Base-by-base conservation (phyloP, 768 basidiomycete species). In the Boletus fagicola region DNA sequence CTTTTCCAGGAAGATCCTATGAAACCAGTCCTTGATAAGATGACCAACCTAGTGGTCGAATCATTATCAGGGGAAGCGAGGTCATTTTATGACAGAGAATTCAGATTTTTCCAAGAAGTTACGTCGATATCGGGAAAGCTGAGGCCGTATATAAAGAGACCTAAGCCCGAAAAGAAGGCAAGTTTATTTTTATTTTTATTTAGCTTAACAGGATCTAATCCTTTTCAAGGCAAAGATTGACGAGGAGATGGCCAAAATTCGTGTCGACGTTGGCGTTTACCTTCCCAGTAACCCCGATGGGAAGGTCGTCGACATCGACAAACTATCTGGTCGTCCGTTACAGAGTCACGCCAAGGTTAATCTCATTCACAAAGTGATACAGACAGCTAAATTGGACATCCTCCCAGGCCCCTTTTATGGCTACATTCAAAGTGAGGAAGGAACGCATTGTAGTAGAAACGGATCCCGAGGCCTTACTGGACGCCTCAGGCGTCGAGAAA, bases 121-220 rank as follows among this genome's bases (percentile, higher is more conserved):
- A 98, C 97, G 6, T 96, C 94, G 5, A 98, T 99, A 60, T 98
- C 97, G 1, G 95, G 95, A 45, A 99, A 97, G 75, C 76, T 99
- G 62, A 95, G 95, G 74, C 94, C 96, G 0, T 98, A 78, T 68
- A 97, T 99, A 74, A 98, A 95, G 77, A 91, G 86, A 76, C 82
- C 88, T 0, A 99, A 98, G 66, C 83, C 89, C 0, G 97, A 98
- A 76, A 99, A 99, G 77, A 99, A 99, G 84, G 95, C 84, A 43
- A 18, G 30, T 24, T 44, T 36, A 0, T n/a, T 6, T 9, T 33
- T 49, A 13, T 18, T 8, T 33, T 51, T 8, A 2, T 16, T 11
- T 30, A 5, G 4, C 31, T 52, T 5, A 11, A 16, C 22, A 6
- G 44, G 20, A 33, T 36, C 49, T 24, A 55, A 65, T 38, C 24